Conservation (phyloP, 179 eudicot genomes). For the Heliamphora ciliata region DNA sequence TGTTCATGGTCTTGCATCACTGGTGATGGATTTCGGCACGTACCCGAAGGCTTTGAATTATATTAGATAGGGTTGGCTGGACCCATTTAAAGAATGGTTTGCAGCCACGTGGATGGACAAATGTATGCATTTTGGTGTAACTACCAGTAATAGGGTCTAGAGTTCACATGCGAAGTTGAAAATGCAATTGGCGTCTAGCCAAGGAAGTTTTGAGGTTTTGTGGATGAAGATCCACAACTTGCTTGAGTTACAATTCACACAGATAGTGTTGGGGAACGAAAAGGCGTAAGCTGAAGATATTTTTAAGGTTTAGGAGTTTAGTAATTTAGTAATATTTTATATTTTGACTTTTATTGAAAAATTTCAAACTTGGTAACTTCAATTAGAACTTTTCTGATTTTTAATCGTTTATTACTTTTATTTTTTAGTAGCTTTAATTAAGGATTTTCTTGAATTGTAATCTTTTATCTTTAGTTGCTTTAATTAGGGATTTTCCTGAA, state of each 20-base stretch:
- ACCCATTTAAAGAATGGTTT: neutral
- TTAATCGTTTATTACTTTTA: no score
- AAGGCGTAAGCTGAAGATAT: no score
- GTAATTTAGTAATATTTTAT: no score
- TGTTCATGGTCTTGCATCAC: neutral
- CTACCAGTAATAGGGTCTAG: neutral
- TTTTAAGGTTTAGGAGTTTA: no score
- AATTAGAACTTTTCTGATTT: no score
- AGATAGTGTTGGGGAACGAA: neutral
- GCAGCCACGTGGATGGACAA: neutral
- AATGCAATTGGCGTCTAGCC: neutral
- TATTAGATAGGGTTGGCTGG: neutral
- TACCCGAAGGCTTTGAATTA: neutral
- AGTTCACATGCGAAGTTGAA: constrained; percentile 2
- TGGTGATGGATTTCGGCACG: neutral
- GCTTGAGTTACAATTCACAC: neutral
- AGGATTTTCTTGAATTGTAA: no score
- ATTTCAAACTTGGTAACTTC: no score
- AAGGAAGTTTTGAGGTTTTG: neutral
- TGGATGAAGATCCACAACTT: neutral
- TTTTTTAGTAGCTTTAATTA: no score
- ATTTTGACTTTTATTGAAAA: no score
- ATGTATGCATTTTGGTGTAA: neutral
- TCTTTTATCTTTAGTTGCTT: no score
- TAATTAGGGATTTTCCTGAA: no score